Evolutionary conservation across 352 stramenopile species (phyloP), one percentile per base, ranked within the genome.

Genomic region (Globisporangium cystogenes): DNA sequence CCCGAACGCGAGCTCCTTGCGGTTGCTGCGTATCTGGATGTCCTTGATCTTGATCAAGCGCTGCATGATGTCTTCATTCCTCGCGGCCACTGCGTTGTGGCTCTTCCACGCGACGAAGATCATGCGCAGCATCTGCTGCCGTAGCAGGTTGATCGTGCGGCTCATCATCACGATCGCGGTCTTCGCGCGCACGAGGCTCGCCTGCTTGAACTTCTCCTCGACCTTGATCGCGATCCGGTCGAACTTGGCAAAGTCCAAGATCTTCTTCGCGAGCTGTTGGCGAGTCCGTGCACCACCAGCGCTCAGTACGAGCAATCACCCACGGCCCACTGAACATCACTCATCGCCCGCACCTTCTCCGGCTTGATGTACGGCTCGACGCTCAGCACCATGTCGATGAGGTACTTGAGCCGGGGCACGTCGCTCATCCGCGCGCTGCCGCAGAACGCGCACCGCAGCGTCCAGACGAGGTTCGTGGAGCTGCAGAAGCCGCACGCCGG

Each of bases 161-260:
- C 72, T 88, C 77, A 93, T 90, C 77, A 90, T 89, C 69, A 87
- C 82, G 51, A 90, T 90, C 12, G 79, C 77, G 10, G 77, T 71
- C 39, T 85, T 87, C 3, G 79, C 77, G 33, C 82, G 65, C 40
- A 90, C 77, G 18, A 90, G 67, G n/a, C 77, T 83, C 26, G 82
- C 79, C 59, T 90, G 79, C 33, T 88, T 90, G 53, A 90, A 87
- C 16, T 72, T 79, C 3, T 76, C 68, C 42, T 93, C 82, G 4
- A 74, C 76, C 64, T 87, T 78, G 58, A 90, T 71, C 1, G 82
- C 82, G 23, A 85, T 74, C 26, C 76, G 75, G 54, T 90, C 82
- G 37, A 90, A 93, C 61, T 85, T 86, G 18, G 82, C 79, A 41
- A 84, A 93, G 54, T 88, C 74, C 8, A 93, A 59, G 36, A 90